These are phyloP conservation scores for Lyophyllum shimeji DNA, from an alignment of 768 basidiomycete genomes.

Conservation along the genomic window DNA sequence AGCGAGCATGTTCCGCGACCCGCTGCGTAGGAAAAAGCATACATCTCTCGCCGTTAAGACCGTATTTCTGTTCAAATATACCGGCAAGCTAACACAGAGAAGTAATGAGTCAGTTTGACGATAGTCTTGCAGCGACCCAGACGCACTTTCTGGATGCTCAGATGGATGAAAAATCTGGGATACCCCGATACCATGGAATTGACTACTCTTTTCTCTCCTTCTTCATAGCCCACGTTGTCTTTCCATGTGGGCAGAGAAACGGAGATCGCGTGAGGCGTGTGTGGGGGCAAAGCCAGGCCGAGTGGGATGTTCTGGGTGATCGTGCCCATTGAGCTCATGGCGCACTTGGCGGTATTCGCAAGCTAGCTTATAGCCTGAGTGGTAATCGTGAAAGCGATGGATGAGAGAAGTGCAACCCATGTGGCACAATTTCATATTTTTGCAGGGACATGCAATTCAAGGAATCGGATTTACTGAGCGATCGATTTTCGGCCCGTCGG, in stretches of 20 bases:
- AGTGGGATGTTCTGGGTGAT: conserved; percentile 29
- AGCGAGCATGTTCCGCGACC: conserved; percentile 73
- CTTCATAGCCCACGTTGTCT: conserved; percentile 91
- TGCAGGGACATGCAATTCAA: background rate
- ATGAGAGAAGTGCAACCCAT: background rate
- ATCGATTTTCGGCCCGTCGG: conserved; percentile 7
- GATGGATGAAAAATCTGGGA: conserved; percentile 92
- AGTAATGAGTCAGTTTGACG: background rate
- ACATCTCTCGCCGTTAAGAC: conserved; percentile 65
- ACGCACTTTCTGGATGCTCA: conserved; percentile 76
- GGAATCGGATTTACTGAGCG: conserved; percentile 1
- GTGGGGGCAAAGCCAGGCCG: conserved; percentile 60
- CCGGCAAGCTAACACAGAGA: conserved; percentile 59
- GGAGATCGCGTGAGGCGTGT: conserved; percentile 86
- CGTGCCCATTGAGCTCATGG: conserved; percentile 14
- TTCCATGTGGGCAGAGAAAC: conserved; percentile 94
- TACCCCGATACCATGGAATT: conserved; percentile 87
- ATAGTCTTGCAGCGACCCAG: background rate
- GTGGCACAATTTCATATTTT: background rate
- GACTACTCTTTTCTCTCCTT: conserved; percentile 78
- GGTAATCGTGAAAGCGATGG: too few species aligned
- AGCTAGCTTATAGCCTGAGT: background rate
- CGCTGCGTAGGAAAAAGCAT: conserved; percentile 76
- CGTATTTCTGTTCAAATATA: conserved; percentile 80
- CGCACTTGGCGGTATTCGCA: background rate